Conservation (phyloP, 1,284 basidiomycete genomes). For the Fomitopsis schrenkii region DNA sequence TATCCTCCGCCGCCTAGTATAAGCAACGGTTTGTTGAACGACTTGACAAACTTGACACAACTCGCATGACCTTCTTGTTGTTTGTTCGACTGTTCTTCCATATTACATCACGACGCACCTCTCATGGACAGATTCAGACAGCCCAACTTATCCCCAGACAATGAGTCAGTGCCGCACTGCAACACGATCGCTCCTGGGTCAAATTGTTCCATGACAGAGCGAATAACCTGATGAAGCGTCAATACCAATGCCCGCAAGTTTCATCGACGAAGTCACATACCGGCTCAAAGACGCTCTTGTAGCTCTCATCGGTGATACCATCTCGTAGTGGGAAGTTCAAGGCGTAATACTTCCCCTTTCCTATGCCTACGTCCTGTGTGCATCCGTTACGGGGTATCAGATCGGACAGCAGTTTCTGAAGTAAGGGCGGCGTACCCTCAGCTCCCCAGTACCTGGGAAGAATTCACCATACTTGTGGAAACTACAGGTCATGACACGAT, state of each 20-base stretch:
- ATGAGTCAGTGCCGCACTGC: conserved; percentile 98
- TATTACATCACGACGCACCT: conserved; percentile 40
- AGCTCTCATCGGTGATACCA: conserved; percentile 94
- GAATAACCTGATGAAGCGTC: conserved; percentile 72
- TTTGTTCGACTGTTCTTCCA: background rate
- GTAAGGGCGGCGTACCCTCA: conserved; percentile 58
- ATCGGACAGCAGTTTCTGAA: background rate
- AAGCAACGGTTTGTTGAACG: conserved; percentile 90
- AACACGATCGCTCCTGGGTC: conserved; percentile 95
- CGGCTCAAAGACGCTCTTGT: conserved; percentile 94
- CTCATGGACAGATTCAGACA: conserved; percentile 97
- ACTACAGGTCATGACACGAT: conserved; percentile 97
- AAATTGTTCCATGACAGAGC: conserved; percentile 93
- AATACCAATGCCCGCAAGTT: background rate
- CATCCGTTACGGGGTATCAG: background rate
- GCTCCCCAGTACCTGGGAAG: conserved; percentile 97
- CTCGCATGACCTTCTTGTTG: conserved; percentile 78
- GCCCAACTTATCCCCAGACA: conserved; percentile 95
- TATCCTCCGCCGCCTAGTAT: conserved; percentile 97
- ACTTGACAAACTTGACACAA: conserved; percentile 97
- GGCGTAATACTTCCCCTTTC: conserved; percentile 91
- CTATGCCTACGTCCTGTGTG: conserved; percentile 83
- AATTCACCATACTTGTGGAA: conserved; percentile 99
- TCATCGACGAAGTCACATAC: conserved; percentile 35
- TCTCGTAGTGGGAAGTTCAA: conserved; percentile 95